Evolutionary conservation across 805 yeast genomes (phyloP).

Genomic region (Candida oleophila): DNA sequence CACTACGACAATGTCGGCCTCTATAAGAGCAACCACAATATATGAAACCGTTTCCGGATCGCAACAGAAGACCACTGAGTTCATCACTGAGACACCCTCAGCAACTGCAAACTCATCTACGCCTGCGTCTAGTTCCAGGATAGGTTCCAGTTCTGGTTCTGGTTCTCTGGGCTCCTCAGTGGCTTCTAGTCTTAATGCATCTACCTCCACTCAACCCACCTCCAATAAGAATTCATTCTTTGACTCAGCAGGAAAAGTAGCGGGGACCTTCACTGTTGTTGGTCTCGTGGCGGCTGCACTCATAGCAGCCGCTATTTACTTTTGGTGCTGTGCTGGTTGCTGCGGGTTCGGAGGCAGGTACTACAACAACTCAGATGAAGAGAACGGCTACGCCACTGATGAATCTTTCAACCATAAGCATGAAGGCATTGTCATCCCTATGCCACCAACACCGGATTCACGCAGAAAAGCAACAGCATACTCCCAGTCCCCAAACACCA

Average conservation of each 20-base stretch:
- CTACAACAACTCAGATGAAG: constrained; percentile 38
- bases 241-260: constrained; percentile 71
- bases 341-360: constrained; percentile 13
- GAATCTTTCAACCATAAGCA: constrained; percentile 24
- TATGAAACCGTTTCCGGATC: constrained; percentile 33
- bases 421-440: constrained; percentile 4
- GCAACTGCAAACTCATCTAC: constrained; percentile 1
- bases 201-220: constrained; percentile 5
- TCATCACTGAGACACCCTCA: constrained; percentile 16
- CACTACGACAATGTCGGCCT: constrained; percentile 17
- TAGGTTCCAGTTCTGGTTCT: constrained; percentile 4
- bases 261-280: constrained; percentile 81
- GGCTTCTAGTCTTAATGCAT: constrained; percentile 6
- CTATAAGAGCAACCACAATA: constrained; percentile 27
- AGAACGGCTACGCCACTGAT: constrained; percentile 36
- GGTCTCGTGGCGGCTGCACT: constrained; percentile 58
- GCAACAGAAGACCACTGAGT: constrained; percentile 20
- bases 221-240: constrained; percentile 49
- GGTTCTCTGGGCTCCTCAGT: not conserved
- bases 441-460: constrained; percentile 1
- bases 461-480: constrained; percentile 4
- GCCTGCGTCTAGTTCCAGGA: constrained; percentile 6
- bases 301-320: constrained; percentile 41
- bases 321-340: constrained; percentile 27
- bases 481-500: constrained; percentile 1